These are phyloP conservation scores for Exophiala mesophila DNA, from an alignment of 2,329 filamentous ascomycete species.

Conservation along the genomic window DNA sequence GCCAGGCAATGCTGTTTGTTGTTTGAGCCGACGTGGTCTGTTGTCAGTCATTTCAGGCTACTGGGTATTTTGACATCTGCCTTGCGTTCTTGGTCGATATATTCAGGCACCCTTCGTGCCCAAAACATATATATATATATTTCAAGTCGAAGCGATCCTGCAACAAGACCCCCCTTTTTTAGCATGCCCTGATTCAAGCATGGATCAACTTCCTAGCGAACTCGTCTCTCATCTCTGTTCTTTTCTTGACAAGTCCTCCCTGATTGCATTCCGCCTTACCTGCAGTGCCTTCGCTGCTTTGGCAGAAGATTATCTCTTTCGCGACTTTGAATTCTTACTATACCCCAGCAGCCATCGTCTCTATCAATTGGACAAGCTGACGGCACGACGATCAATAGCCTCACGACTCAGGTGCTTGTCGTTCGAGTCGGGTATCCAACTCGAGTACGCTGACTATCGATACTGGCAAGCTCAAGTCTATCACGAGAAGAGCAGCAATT, in stretches of 20 bases:
- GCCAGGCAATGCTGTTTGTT: too few relatives aligned
- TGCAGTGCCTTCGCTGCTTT: conserved; percentile 15
- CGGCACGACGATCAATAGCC: conserved; percentile 14
- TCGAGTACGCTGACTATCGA: conserved; percentile 22
- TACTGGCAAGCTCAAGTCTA: conserved; percentile 22
- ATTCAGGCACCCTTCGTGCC: too few relatives aligned
- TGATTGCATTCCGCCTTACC: conserved; percentile 15
- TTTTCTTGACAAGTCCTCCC: conserved; percentile 13
- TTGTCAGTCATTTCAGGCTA: too few relatives aligned
- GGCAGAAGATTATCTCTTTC: conserved; percentile 17
- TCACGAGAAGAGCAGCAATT: conserved; percentile 13
- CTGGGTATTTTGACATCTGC: too few relatives aligned
- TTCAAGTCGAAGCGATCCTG: conserved; percentile 10
- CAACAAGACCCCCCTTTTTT: too few relatives aligned
- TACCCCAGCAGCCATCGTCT: conserved; percentile 16
- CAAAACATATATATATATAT: too few relatives aligned
- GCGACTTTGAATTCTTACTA: conserved; percentile 21
- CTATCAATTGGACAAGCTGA: conserved; percentile 14
- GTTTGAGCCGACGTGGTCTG: too few relatives aligned
- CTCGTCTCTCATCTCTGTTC: conserved; percentile 14
- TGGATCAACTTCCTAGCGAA: conserved; percentile 20
- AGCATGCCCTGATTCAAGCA: too few relatives aligned
- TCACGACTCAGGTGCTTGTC: conserved; percentile 12
- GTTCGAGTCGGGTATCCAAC: conserved; percentile 18
- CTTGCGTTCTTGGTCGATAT: too few relatives aligned